phyloP scores from a whole-genome alignment of 208 protist species.

The Angomonas deanei region DNA sequence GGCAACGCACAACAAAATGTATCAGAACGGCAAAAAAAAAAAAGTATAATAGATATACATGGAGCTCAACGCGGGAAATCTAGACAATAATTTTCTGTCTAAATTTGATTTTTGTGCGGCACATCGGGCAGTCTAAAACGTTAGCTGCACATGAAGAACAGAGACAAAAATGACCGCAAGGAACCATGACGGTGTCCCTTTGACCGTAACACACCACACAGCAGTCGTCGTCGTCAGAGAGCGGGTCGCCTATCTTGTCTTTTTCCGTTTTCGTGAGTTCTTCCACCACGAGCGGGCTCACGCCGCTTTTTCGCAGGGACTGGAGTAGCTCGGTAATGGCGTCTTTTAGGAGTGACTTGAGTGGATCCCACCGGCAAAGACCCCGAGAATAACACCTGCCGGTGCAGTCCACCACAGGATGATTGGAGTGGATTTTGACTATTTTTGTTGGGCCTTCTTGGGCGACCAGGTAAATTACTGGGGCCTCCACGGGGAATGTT shows the following conservation, averaged over 20 bases:
- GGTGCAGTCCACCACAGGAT: constrained; percentile 49
- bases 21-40: neutral
- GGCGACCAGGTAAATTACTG: constrained; percentile 36
- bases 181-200: constrained; percentile 44
- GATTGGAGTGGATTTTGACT: constrained; percentile 11
- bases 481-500: constrained; percentile 51
- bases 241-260: neutral
- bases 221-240: constrained; percentile 7
- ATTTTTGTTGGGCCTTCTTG: constrained; percentile 10
- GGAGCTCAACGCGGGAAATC: neutral
- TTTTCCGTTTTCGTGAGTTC: neutral
- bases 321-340: constrained; percentile 19
- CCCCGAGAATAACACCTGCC: constrained; percentile 41
- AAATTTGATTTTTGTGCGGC: constrained; percentile 35
- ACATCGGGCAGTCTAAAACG: constrained; percentile 42
- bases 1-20: no score
- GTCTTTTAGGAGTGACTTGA: constrained; percentile 25
- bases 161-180: constrained; percentile 52
- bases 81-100: constrained; percentile 28
- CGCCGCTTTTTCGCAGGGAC: constrained; percentile 12
- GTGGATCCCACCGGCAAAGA: constrained; percentile 43
- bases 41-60: constrained; percentile 6
- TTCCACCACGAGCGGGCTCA: constrained; percentile 43
- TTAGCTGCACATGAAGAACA: constrained; percentile 42
- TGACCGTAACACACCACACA: constrained; percentile 41